Percentiles rank a stretch among this genome's conserved stretches.
Conservation (phyloP, 805 yeast species). For the Nakazawaea wyomingensis region DNA sequence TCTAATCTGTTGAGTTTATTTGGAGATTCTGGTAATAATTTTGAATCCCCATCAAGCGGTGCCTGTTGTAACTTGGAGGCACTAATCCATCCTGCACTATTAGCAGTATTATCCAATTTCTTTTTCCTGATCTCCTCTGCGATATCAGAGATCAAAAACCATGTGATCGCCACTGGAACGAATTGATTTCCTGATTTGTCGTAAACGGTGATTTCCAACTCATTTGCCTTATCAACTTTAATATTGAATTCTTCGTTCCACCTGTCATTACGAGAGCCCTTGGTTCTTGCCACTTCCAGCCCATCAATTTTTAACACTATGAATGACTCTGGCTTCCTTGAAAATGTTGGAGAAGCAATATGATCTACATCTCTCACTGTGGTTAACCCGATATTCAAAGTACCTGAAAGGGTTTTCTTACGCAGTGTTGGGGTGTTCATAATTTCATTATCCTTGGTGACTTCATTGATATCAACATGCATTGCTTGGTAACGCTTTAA, state of each 20-base stretch:
- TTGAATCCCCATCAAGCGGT: not conserved
- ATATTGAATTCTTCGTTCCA: constrained; percentile 82
- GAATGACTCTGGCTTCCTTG: constrained; percentile 73
- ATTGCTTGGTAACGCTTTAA: constrained; percentile 85
- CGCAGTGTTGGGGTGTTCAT: constrained; percentile 68
- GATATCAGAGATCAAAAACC: constrained; percentile 87
- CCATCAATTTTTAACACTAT: constrained; percentile 85
- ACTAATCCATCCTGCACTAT: constrained; percentile 80
- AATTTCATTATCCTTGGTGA: constrained; percentile 59
- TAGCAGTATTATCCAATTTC: constrained; percentile 70
- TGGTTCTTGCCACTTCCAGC: constrained; percentile 72
- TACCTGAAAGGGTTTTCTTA: constrained; percentile 81
- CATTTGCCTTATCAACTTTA: constrained; percentile 86
- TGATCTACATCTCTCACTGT: constrained; percentile 90
- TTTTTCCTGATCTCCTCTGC: constrained; percentile 93
- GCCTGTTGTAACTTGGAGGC: constrained; percentile 50
- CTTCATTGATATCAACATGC: constrained; percentile 68
- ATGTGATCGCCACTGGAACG: constrained; percentile 86
- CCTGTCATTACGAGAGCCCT: constrained; percentile 66
- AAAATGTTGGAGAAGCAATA: constrained; percentile 74
- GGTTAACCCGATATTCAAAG: constrained; percentile 63
- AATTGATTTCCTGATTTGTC: constrained; percentile 65
- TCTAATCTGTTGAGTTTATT: constrained; percentile 7
- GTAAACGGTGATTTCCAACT: constrained; percentile 80
- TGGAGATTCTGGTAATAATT: constrained; percentile 1